These are phyloP conservation scores for Leccinellum albellum DNA, from an alignment of 768 basidiomycete species.

Conservation along the genomic window DNA sequence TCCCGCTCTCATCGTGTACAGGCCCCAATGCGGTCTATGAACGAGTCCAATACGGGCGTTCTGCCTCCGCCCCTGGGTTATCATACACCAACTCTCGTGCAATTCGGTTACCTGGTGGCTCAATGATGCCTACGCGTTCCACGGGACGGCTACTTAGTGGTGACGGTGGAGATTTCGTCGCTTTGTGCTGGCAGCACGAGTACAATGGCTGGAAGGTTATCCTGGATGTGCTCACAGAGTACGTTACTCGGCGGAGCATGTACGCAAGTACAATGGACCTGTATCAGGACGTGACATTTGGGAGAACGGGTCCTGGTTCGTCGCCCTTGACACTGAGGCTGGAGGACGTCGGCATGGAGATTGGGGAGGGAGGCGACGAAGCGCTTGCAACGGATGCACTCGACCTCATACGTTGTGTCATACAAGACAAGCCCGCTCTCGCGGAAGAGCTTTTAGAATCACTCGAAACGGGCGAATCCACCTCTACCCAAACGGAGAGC, in stretches of 20 bases:
- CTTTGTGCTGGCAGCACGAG: slow-evolving; percentile 76
- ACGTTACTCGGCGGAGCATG: slow-evolving; percentile 56
- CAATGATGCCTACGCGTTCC: slow-evolving; percentile 61
- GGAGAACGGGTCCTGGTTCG: slow-evolving; percentile 36
- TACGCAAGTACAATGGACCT: slow-evolving; percentile 36
- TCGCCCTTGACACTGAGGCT: slow-evolving; percentile 46
- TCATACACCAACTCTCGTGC: slow-evolving; percentile 65
- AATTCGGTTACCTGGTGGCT: slow-evolving; percentile 73
- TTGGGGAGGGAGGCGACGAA: slow-evolving; percentile 59
- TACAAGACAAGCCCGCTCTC: slow-evolving; percentile 64
- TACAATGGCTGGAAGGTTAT: slow-evolving; percentile 87
- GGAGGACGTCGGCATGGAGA: slow-evolving; percentile 72
- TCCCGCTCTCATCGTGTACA: slow-evolving; percentile 57
- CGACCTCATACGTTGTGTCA: slow-evolving; percentile 74
- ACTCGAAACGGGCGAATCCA: slow-evolving; percentile 41
- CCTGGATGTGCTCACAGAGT: slow-evolving; percentile 76
- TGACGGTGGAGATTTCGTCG: slow-evolving; percentile 60
- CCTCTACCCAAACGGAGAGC: slow-evolving; percentile 42
- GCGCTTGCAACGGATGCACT: slow-evolving; percentile 66
- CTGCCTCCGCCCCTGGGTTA: slow-evolving; percentile 44
- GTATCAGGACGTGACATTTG: slow-evolving; percentile 54
- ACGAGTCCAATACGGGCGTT: slow-evolving; percentile 53
- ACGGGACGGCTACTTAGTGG: slow-evolving; percentile 68
- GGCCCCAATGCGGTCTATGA: slow-evolving; percentile 75
- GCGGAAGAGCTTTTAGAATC: slow-evolving; percentile 64